Evolutionary conservation across 2,329 filamentous ascomycete genomes (phyloP), one percentile per base, ranked within the genome.

Genomic region (Cercospora sp.): DNA sequence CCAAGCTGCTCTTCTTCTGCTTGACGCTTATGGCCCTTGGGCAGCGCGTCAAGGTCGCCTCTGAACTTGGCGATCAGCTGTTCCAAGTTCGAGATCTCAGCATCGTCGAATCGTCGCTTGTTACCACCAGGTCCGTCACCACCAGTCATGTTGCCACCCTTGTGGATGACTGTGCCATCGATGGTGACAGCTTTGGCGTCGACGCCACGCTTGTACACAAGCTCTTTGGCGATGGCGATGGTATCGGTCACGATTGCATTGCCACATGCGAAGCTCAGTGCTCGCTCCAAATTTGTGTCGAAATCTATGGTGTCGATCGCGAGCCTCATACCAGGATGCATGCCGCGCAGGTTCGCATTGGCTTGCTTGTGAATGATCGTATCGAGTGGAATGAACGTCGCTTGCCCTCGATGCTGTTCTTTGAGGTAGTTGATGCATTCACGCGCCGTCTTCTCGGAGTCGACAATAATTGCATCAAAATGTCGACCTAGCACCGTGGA

Each of bases 241-340:
- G 88, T 91, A 79, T 99, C 95, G 76, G 94, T 98, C 5, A 99
- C 93, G 71, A 99, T 92, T 4, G 94, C 93, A 80, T 93, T 96
- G 36, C 94, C 94, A 75, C 95, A 99, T 28, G 94, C 94, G 78
- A 97, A 97, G 23, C 90, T 92, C 84, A 99, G 96, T 36, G 94
- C 96, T 72, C 95, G 90, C 78, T 97, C 93, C 60, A 97, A 87
- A 1, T 90, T 88, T 3, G 90, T 86, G 74, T 98, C 95, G 76
- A 95, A 99, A 76, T 97, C 93, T 74, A 99, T 94, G 0, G 93
- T 96, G 78, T 99, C 95, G 71, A 99, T 97, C 0, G 94, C 96
- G 67, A 97, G 86, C 7, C 94, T 89, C 79, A 89, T 89, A 57
- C 91, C 92, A 45, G 92, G 91, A 65, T 92, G 87, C 78, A 97